These are phyloP conservation scores for Amanita inopinata DNA, from an alignment of 768 basidiomycete species.

Conservation along the genomic window DNA sequence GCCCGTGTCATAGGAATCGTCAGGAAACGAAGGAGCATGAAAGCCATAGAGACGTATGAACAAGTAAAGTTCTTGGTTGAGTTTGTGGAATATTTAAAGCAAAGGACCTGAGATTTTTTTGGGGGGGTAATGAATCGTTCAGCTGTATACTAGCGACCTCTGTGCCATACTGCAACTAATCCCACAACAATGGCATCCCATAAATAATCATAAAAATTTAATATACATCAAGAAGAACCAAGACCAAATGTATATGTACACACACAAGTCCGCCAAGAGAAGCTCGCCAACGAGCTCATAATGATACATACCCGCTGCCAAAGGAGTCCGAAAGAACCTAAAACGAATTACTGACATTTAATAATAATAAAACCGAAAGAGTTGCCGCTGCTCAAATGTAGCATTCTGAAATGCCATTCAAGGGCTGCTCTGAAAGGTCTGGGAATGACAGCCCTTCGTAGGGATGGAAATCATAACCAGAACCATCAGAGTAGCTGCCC, in stretches of 20 bases:
- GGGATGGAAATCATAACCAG: slow-evolving; percentile 1
- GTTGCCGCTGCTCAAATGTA: slow-evolving; percentile 6
- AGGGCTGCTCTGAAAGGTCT: slow-evolving; percentile 5
- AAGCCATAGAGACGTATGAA: slow-evolving; percentile 91
- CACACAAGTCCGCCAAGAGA: too few relatives aligned
- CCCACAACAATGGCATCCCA: too few relatives aligned
- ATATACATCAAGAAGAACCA: background rate
- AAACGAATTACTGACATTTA: background rate
- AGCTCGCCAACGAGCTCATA: too few relatives aligned
- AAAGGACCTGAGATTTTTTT: too few relatives aligned
- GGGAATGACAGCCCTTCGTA: slow-evolving; percentile 7
- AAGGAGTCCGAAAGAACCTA: slow-evolving; percentile 5
- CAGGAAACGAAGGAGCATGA: slow-evolving; percentile 67
- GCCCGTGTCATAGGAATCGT: slow-evolving; percentile 67
- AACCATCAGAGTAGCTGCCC: background rate
- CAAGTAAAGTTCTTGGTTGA: slow-evolving; percentile 81
- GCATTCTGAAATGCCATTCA: slow-evolving; percentile 3
- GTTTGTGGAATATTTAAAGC: slow-evolving; percentile 54
- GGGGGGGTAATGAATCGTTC: too few relatives aligned
- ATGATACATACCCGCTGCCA: too few relatives aligned
- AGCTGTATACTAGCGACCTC: too few relatives aligned
- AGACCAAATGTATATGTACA: slow-evolving; percentile 2
- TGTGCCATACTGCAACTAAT: too few relatives aligned
- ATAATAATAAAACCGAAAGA: background rate
- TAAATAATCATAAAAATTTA: background rate